Evolutionary conservation across 768 basidiomycete genomes (phyloP), one percentile per base, ranked within the genome.

Genomic region (Pulveroboletus sp.): DNA sequence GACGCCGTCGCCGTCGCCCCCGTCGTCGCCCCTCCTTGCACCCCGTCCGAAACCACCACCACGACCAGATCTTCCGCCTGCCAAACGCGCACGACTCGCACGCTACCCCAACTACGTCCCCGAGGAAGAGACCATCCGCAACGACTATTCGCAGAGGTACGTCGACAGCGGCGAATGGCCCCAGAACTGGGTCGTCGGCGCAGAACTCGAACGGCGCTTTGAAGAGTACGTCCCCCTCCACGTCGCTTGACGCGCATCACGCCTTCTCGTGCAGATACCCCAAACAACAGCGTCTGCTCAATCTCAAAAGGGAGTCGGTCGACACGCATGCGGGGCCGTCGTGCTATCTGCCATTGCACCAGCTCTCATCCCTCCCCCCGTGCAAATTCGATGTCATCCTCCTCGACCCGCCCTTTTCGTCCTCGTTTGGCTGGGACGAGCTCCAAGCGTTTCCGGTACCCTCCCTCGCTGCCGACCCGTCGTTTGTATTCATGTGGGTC

Each of bases 401-500:
- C 47, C 79, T 98, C 34, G 90, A 93, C 63, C 95, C 94, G 0
- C 91, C 93, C 0, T 90, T 87, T 64, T 89, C 86, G 1, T 88
- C 90, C 2, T 82, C 86, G 0, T 91, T 90, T 60, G 79, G 85
- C 5, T 97, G 91, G 91, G 83, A 87, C 33, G 76, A 89, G 33
- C 81, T 95, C 8, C 82, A 89, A 43, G 80, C 85, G 24, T 73
- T 98, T 0, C 92, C 93, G 0, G 75, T 98, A 34, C 83, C 91
- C 3, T 71, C 79, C 20, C 77, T 97, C 27, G 89, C 92, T 0
- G 86, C 90, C 0, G 95, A 95, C 58, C 95, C 94, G 0, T 87
- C 87, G 20, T 99, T 97, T 59, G 77, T 98, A 12, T 94, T 95
- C 65, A 74, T 99, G 47, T 98, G 95, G 95, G 93, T 97, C 2